These are phyloP conservation scores for Gnaphalium uliginosum DNA, from an alignment of 129 eudicot species.

Conservation along the genomic window DNA sequence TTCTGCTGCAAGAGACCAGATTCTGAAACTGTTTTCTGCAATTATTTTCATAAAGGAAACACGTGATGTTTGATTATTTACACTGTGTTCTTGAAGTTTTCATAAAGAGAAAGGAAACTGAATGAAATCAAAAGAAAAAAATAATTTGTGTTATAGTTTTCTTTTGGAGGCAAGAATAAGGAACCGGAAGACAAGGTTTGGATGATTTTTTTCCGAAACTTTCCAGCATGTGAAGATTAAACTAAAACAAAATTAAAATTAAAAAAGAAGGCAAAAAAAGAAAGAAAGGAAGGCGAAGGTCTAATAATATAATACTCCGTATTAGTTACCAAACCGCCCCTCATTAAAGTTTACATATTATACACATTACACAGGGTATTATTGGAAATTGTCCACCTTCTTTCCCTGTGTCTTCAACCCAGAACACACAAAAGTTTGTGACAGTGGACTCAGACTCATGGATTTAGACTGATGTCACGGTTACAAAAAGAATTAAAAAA, in stretches of 20 bases:
- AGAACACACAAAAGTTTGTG: background rate
- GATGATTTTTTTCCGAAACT: background rate
- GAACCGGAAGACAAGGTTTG: background rate
- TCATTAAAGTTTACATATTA: background rate
- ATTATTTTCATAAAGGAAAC: conserved; percentile 17
- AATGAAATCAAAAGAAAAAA: background rate
- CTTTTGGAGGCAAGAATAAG: background rate
- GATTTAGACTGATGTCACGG: background rate
- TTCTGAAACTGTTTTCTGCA: conserved; percentile 52
- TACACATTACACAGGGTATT: background rate
- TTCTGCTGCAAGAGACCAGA: conserved; percentile 25
- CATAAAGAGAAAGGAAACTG: background rate
- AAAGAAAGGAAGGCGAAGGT: background rate
- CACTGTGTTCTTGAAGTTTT: background rate
- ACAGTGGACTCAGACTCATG: background rate
- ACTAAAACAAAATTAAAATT: too few relatives aligned
- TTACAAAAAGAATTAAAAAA: too few relatives aligned
- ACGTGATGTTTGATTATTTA: conserved; percentile 2
- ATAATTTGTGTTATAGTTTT: background rate
- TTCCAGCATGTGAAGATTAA: background rate
- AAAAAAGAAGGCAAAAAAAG: too few relatives aligned
- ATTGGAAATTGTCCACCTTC: background rate
- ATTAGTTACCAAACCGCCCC: background rate
- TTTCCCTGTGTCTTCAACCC: background rate
- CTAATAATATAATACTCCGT: background rate